phyloP scores from a whole-genome alignment of 2,329 filamentous ascomycete species.

The Rutstroemia sp. region DNA sequence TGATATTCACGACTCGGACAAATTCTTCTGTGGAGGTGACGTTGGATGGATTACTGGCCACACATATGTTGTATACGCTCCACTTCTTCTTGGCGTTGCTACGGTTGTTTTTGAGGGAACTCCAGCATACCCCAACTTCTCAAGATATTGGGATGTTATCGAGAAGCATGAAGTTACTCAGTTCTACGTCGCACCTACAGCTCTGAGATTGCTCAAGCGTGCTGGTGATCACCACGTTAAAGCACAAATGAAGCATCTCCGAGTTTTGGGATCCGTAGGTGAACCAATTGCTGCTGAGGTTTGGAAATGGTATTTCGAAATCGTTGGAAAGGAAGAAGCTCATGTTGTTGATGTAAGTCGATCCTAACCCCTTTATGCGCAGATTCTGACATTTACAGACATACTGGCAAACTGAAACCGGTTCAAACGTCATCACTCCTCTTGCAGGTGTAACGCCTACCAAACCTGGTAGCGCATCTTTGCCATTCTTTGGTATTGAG shows the following conservation, averaged over 20 bases:
- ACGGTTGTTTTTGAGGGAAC: constrained; percentile 98
- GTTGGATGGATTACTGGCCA: constrained; percentile 99
- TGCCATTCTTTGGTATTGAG: constrained; percentile 98
- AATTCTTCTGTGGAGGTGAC: constrained; percentile 96
- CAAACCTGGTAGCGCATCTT: constrained; percentile 90
- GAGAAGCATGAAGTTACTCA: constrained; percentile 92
- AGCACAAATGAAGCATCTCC: constrained; percentile 79
- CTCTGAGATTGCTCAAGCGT: constrained; percentile 86
- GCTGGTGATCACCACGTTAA: constrained; percentile 90
- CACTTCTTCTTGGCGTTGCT: constrained; percentile 82
- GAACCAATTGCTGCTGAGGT: constrained; percentile 97
- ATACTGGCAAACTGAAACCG: constrained; percentile 99
- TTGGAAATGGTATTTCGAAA: constrained; percentile 99
- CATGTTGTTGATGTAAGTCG: constrained; percentile 85
- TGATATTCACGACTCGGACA: constrained; percentile 89
- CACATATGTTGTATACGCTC: constrained; percentile 96
- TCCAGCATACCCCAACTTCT: constrained; percentile 95
- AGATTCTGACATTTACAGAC: constrained; percentile 50
- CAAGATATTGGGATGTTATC: constrained; percentile 97
- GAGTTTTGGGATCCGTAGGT: constrained; percentile 88
- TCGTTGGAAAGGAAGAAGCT: constrained; percentile 85
- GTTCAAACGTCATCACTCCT: constrained; percentile 91
- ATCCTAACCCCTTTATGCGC: constrained; percentile 17
- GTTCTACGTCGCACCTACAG: constrained; percentile 97
- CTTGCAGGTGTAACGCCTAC: constrained; percentile 90